Conservation (phyloP, 257 asterid genomes). For the Echium plantagineum region DNA sequence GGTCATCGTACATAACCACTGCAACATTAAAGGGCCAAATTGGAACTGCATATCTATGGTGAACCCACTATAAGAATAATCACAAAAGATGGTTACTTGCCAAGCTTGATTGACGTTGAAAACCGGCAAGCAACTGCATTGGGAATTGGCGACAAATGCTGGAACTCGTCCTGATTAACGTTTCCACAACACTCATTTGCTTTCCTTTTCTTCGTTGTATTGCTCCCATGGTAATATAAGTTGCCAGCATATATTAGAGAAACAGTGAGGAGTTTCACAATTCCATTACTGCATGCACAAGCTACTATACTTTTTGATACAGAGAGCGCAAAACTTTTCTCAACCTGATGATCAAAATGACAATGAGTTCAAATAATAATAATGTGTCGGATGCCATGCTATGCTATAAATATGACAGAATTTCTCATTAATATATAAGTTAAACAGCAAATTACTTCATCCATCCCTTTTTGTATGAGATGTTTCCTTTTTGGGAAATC, state of each 20-base stretch:
- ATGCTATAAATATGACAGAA: no score
- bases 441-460: no score
- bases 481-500: no score
- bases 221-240: constrained; percentile 37
- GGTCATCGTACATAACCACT: constrained; percentile 65
- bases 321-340: constrained; percentile 51
- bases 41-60: constrained; percentile 11
- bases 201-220: constrained; percentile 24
- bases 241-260: constrained; percentile 44
- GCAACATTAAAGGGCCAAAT: constrained; percentile 20
- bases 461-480: no score
- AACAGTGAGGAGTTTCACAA: constrained; percentile 34
- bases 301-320: constrained; percentile 48
- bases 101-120: constrained; percentile 50
- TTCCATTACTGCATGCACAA: constrained; percentile 64
- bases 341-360: constrained; percentile 39
- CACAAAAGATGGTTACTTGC: constrained; percentile 26
- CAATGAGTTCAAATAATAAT: not conserved
- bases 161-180: constrained; percentile 17
- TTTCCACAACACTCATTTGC: constrained; percentile 17
- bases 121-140: constrained; percentile 72
- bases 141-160: constrained; percentile 26
- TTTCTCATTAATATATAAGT: no score
- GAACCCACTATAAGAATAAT: constrained; percentile 2
- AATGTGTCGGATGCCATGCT: not conserved